phyloP scores from a whole-genome alignment of 805 yeast genomes.

The Lachancea waltii region DNA sequence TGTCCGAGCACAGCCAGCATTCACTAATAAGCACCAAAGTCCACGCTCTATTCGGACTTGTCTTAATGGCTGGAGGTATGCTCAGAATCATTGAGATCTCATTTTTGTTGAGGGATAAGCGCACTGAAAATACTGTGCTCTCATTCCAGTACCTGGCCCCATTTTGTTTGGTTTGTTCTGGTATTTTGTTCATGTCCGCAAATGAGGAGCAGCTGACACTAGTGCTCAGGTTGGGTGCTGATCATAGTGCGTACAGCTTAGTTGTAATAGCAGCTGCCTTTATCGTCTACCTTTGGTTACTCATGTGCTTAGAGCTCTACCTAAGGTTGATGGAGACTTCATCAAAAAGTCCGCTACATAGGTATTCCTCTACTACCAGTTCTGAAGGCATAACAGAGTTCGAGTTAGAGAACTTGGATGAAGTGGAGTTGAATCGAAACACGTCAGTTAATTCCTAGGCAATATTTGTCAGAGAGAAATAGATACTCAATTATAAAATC shows the following conservation, averaged over 20 bases:
- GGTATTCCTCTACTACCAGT: neutral
- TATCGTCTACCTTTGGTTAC: slow-evolving; percentile 58
- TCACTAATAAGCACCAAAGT: slow-evolving; percentile 75
- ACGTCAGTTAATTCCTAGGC: too few species aligned
- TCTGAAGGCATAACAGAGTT: slow-evolving; percentile 4
- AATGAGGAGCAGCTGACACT: slow-evolving; percentile 78
- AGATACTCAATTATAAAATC: too few species aligned
- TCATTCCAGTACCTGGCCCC: slow-evolving; percentile 88
- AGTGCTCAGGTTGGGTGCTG: slow-evolving; percentile 70
- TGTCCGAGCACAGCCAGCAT: slow-evolving; percentile 83
- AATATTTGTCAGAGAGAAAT: too few species aligned
- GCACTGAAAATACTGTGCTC: slow-evolving; percentile 41
- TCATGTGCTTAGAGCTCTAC: slow-evolving; percentile 55
- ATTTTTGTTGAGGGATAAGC: slow-evolving; percentile 61
- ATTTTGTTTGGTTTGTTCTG: slow-evolving; percentile 68
- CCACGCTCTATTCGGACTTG: slow-evolving; percentile 79
- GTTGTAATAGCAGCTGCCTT: slow-evolving; percentile 68
- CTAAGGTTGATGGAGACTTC: slow-evolving; percentile 23
- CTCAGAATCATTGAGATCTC: slow-evolving; percentile 73
- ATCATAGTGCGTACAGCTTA: slow-evolving; percentile 76
- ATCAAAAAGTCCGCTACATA: neutral
- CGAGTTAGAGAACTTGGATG: slow-evolving; percentile 5
- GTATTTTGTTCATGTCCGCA: slow-evolving; percentile 85
- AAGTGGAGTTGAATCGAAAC: too few species aligned
- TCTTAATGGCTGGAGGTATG: slow-evolving; percentile 72